These are phyloP conservation scores for Aspergillus texensis DNA, from an alignment of 2,329 filamentous ascomycete genomes.

Conservation along the genomic window DNA sequence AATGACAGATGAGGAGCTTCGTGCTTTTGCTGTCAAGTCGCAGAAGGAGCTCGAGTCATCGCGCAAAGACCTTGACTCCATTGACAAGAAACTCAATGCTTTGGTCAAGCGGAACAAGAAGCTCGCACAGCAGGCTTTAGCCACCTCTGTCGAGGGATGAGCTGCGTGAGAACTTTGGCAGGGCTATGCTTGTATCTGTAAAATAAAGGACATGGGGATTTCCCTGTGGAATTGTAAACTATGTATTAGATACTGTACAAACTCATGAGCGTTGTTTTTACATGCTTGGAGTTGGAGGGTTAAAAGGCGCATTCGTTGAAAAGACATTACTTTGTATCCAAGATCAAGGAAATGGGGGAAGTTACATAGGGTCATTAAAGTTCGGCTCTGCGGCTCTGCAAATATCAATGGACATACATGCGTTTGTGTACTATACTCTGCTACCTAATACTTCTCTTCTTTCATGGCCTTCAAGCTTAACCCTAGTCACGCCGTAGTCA, in stretches of 20 bases:
- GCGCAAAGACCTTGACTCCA: slow-evolving; percentile 64
- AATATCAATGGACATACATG: not conserved
- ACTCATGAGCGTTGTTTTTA: not conserved
- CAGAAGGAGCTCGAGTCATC: slow-evolving; percentile 71
- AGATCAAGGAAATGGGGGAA: not conserved
- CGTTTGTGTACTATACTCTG: not conserved
- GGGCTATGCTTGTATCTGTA: not conserved
- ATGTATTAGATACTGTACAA: slow-evolving; percentile 5
- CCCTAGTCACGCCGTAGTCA: not conserved
- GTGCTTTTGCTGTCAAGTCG: slow-evolving; percentile 42
- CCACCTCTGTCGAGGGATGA: slow-evolving; percentile 28
- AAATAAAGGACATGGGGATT: not conserved
- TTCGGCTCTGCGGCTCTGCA: not conserved
- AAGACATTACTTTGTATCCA: not conserved
- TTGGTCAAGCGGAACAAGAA: slow-evolving; percentile 48
- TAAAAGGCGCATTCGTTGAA: not conserved
- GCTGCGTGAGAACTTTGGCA: not conserved
- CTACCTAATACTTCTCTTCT: not conserved
- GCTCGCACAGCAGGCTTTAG: slow-evolving; percentile 44
- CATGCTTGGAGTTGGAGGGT: not conserved
- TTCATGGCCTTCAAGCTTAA: not conserved
- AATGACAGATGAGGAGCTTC: slow-evolving; percentile 46
- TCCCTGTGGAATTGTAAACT: not conserved
- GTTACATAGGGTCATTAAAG: not conserved
- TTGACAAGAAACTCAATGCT: slow-evolving; percentile 47